phyloP scores from a whole-genome alignment of 1,284 basidiomycete species.

The Gomphus sp. region DNA sequence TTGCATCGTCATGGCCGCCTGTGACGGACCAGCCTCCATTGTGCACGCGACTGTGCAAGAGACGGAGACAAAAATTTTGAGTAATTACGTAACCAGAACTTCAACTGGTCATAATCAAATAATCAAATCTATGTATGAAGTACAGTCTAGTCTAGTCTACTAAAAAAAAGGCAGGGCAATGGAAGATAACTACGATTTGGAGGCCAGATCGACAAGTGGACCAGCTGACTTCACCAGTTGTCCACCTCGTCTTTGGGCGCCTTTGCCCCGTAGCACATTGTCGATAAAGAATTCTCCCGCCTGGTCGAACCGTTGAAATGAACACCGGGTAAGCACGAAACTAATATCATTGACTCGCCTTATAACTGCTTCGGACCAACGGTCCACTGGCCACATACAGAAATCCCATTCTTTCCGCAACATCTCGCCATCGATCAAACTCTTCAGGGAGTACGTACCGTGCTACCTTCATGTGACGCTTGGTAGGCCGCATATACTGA shows the following conservation, averaged over 20 bases:
- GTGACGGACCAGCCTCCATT: slow-evolving; percentile 10
- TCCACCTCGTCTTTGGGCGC: slow-evolving; percentile 2
- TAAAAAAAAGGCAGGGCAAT: background rate
- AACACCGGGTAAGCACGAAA: slow-evolving; percentile 5
- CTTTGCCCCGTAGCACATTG: slow-evolving; percentile 69
- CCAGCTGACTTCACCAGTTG: background rate
- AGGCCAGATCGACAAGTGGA: background rate
- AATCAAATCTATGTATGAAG: background rate
- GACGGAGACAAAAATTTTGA: slow-evolving; percentile 6
- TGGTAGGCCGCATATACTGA: slow-evolving; percentile 99
- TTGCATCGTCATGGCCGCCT: background rate
- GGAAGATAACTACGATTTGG: background rate
- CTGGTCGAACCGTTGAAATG: slow-evolving; percentile 27
- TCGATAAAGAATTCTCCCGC: slow-evolving; percentile 91
- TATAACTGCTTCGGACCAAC: slow-evolving; percentile 93
- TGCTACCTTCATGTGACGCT: slow-evolving; percentile 98
- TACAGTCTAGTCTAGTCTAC: background rate
- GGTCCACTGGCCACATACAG: slow-evolving; percentile 97
- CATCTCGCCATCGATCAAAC: slow-evolving; percentile 85
- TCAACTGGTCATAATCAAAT: background rate
- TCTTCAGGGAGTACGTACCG: slow-evolving; percentile 92
- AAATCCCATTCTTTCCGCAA: slow-evolving; percentile 93
- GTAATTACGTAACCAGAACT: background rate
- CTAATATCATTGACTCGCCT: slow-evolving; percentile 42
- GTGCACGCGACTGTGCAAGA: slow-evolving; percentile 2